These are phyloP conservation scores for Aspergillus pseudonomiae DNA, from an alignment of 2,329 filamentous ascomycete species.

Conservation along the genomic window DNA sequence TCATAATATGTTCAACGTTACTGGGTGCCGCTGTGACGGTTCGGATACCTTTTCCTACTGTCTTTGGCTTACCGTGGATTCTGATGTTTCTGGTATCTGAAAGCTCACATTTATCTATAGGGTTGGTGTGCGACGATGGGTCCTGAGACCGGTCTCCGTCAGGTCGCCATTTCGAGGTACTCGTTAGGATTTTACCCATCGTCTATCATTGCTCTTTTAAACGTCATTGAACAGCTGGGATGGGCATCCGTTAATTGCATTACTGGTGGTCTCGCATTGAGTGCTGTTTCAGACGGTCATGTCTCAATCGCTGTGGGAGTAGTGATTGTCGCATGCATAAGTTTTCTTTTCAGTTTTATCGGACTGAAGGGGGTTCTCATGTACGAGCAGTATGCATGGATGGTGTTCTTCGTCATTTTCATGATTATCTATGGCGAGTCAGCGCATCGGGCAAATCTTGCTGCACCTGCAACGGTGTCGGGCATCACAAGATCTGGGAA, in stretches of 20 bases:
- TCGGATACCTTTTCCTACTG: conserved; percentile 7
- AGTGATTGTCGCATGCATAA: conserved; percentile 32
- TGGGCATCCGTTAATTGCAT: conserved; percentile 33
- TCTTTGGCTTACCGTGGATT: neutral
- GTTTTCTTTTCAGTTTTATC: conserved; percentile 30
- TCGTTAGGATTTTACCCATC: conserved; percentile 56
- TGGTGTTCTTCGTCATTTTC: conserved; percentile 41
- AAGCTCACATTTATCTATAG: conserved; percentile 19
- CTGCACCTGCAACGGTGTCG: conserved; percentile 36
- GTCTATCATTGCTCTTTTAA: conserved; percentile 51
- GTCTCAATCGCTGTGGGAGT: conserved; percentile 30
- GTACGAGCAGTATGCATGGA: conserved; percentile 37
- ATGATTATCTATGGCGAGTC: conserved; percentile 54
- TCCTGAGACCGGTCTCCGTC: conserved; percentile 53
- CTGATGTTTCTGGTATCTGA: neutral
- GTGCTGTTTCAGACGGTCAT: conserved; percentile 34
- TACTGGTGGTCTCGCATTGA: conserved; percentile 32
- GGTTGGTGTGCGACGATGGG: conserved; percentile 57
- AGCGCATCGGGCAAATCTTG: conserved; percentile 46
- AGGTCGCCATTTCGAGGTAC: conserved; percentile 55
- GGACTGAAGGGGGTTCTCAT: conserved; percentile 31
- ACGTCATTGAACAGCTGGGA: conserved; percentile 35
- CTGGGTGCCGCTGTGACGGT: conserved; percentile 42
- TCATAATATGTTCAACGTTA: conserved; percentile 52
- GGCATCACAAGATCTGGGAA: conserved; percentile 45